Percentiles rank a stretch among this genome's conserved stretches.
Evolutionary conservation across 768 basidiomycete species (phyloP).

Genomic region (Lentinula lateritia): DNA sequence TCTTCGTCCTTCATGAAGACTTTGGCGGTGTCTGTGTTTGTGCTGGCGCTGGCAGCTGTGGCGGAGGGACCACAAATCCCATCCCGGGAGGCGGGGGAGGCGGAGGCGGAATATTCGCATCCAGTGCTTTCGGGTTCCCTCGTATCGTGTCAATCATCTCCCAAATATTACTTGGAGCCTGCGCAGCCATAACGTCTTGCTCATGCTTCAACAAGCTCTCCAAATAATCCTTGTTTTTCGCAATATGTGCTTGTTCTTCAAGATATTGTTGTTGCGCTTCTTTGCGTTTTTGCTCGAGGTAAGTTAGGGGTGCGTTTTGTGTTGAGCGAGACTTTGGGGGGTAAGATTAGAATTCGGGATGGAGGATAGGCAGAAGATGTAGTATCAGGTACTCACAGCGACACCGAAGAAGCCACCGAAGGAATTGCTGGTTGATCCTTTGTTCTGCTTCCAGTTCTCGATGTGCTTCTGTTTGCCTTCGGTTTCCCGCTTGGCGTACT

Average conservation of each 20-base stretch:
- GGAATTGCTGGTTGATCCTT: constrained; percentile 12
- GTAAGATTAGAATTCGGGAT: not conserved
- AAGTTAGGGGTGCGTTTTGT: constrained; percentile 37
- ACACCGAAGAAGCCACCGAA: constrained; percentile 38
- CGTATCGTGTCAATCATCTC: constrained; percentile 32
- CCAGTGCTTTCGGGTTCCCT: not conserved
- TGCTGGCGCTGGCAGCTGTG: not conserved
- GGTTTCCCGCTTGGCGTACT: constrained; percentile 86
- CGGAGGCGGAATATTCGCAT: not conserved
- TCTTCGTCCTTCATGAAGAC: not conserved
- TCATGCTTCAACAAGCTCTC: constrained; percentile 34
- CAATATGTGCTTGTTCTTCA: constrained; percentile 46
- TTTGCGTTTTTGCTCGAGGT: constrained; percentile 46
- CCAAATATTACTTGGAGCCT: constrained; percentile 42
- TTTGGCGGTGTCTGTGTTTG: not conserved
- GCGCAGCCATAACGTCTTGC: constrained; percentile 33
- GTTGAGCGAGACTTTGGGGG: constrained; percentile 12
- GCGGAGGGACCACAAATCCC: not conserved
- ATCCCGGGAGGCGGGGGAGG: constrained; percentile 1
- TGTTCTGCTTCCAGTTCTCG: constrained; percentile 71
- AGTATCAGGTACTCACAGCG: constrained; percentile 14
- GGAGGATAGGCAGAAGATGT: not conserved
- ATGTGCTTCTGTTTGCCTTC: constrained; percentile 73
- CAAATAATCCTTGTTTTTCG: constrained; percentile 38
- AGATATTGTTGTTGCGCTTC: constrained; percentile 46